Conservation (phyloP, 352 stramenopile genomes). For the Pythium utonaiense region DNA sequence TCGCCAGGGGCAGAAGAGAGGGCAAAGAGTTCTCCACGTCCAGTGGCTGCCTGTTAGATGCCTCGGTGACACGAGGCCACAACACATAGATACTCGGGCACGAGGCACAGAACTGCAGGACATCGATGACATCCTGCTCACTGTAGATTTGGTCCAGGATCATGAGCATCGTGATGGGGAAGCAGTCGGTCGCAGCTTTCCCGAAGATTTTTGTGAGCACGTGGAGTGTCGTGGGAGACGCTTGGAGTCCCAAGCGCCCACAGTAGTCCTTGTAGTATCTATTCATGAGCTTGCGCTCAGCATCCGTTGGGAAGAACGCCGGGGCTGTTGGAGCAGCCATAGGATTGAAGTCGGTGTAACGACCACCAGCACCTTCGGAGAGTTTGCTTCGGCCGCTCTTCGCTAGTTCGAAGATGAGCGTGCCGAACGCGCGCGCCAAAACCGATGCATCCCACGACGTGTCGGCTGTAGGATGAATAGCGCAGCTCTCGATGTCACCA, state of each 20-base stretch:
- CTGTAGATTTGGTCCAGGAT: constrained; percentile 33
- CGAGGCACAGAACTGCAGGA: constrained; percentile 29
- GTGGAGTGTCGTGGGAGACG: constrained; percentile 45
- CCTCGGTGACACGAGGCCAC: constrained; percentile 28
- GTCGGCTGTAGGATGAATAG: not conserved
- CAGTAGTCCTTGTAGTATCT: constrained; percentile 65
- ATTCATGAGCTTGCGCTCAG: constrained; percentile 57
- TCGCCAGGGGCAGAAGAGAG: constrained; percentile 25
- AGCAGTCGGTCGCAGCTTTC: constrained; percentile 37
- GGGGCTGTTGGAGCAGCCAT: not conserved
- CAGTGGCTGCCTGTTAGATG: not conserved
- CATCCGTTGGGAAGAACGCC: constrained; percentile 18
- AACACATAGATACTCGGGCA: constrained; percentile 29
- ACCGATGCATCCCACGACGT: not conserved
- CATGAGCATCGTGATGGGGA: constrained; percentile 56
- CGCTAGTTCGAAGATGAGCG: constrained; percentile 32
- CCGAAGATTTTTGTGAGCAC: constrained; percentile 54
- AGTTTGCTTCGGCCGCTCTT: constrained; percentile 37
- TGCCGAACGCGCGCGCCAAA: constrained; percentile 31
- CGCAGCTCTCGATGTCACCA: constrained; percentile 30
- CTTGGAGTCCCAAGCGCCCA: constrained; percentile 27
- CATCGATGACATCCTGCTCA: constrained; percentile 32
- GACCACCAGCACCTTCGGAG: not conserved
- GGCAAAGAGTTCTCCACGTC: not conserved
- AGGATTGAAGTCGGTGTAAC: not conserved